phyloP scores from a whole-genome alignment of 768 basidiomycete species.

The Dacryopinax primogenitus region DNA sequence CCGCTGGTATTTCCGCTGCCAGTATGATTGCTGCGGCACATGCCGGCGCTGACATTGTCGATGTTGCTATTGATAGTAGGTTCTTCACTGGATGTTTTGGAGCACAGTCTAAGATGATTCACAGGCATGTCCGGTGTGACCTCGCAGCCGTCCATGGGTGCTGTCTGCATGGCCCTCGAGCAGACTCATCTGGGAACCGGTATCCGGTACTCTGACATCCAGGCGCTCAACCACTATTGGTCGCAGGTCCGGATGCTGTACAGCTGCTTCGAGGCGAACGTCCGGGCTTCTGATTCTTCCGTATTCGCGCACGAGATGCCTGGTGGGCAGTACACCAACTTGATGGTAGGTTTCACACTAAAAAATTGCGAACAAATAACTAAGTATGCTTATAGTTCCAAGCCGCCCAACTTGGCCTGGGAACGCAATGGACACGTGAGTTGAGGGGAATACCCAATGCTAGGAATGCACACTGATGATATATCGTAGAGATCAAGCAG shows the following conservation, averaged over 20 bases:
- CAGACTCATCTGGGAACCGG: slow-evolving; percentile 89
- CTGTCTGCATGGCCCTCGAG: slow-evolving; percentile 85
- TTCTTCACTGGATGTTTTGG: slow-evolving; percentile 11
- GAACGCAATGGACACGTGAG: slow-evolving; percentile 85
- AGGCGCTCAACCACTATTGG: slow-evolving; percentile 96
- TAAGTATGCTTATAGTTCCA: slow-evolving; percentile 57
- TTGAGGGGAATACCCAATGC: not conserved
- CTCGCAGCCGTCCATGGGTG: slow-evolving; percentile 98
- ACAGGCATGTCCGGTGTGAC: slow-evolving; percentile 96
- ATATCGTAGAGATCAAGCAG: slow-evolving; percentile 75
- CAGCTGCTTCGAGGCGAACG: slow-evolving; percentile 94
- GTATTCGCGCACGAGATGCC: slow-evolving; percentile 99
- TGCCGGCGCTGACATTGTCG: slow-evolving; percentile 96
- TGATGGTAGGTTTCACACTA: slow-evolving; percentile 52
- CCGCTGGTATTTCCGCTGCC: slow-evolving; percentile 94
- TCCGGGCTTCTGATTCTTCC: slow-evolving; percentile 91
- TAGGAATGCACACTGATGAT: not conserved
- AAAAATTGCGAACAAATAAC: not conserved
- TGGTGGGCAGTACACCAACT: slow-evolving; percentile 87
- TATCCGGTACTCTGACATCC: slow-evolving; percentile 92
- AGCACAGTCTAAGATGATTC: slow-evolving; percentile 18
- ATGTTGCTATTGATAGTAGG: slow-evolving; percentile 96
- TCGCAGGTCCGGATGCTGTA: slow-evolving; percentile 92
- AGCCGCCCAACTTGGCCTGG: slow-evolving; percentile 91
- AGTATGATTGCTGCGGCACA: slow-evolving; percentile 92